These are phyloP conservation scores for Lachancea sp. DNA, from an alignment of 805 yeast genomes.

Conservation along the genomic window DNA sequence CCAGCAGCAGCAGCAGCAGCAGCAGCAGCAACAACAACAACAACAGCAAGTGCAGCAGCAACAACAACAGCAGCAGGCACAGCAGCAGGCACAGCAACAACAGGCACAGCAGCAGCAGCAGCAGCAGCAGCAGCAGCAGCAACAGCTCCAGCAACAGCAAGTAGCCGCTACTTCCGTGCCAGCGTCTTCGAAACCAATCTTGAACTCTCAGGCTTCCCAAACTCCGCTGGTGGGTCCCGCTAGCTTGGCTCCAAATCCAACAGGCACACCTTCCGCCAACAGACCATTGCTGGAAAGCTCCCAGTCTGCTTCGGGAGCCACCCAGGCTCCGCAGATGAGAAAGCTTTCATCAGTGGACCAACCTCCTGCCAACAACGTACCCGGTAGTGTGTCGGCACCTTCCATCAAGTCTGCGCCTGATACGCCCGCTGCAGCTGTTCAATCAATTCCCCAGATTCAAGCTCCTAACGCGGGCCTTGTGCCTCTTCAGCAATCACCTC, in stretches of 20 bases:
- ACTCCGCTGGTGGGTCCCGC: slow-evolving; percentile 1
- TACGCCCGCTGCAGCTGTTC: slow-evolving; percentile 5
- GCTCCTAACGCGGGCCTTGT: slow-evolving; percentile 1
- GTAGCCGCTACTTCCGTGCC: slow-evolving; percentile 13
- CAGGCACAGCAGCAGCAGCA: slow-evolving; percentile 3
- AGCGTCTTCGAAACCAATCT: slow-evolving; percentile 2
- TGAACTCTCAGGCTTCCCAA: slow-evolving; percentile 3
- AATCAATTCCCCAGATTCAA: slow-evolving; percentile 2
- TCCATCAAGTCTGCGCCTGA: slow-evolving; percentile 9
- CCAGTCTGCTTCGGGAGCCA: slow-evolving; percentile 8
- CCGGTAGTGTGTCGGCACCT: not conserved
- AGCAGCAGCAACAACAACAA: slow-evolving; percentile 8
- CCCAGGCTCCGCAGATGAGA: slow-evolving; percentile 8
- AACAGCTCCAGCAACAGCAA: slow-evolving; percentile 10
- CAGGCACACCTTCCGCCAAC: slow-evolving; percentile 9
- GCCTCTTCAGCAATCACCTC: slow-evolving; percentile 12
- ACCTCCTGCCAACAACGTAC: not conserved
- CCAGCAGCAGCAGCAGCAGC: slow-evolving; percentile 9
- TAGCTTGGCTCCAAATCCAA: slow-evolving; percentile 2
- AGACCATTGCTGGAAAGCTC: slow-evolving; percentile 9
- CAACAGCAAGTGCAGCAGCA: slow-evolving; percentile 13
- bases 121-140: slow-evolving; percentile 15
- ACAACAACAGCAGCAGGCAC: slow-evolving; percentile 11
- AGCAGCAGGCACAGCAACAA: slow-evolving; percentile 1
- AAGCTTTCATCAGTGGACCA: slow-evolving; percentile 5